Conservation (phyloP, 2,329 filamentous ascomycete species). For the Penicillium sp. region DNA sequence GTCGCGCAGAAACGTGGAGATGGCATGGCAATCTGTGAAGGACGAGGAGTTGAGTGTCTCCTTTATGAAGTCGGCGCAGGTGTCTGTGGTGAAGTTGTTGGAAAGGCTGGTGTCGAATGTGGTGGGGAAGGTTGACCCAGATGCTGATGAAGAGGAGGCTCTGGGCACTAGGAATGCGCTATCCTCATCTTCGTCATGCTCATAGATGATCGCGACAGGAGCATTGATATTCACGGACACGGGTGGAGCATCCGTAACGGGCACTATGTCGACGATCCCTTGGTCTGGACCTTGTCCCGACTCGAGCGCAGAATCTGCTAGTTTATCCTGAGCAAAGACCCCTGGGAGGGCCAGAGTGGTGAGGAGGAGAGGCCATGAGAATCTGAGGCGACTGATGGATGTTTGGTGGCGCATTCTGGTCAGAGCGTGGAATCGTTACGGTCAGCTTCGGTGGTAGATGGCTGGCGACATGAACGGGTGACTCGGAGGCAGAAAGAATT, state of each 20-base stretch:
- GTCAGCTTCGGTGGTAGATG: slow-evolving; percentile 9
- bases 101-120: slow-evolving; percentile 71
- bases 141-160: slow-evolving; percentile 17
- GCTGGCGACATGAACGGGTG: slow-evolving; percentile 11
- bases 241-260: slow-evolving; percentile 11
- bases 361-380: background rate
- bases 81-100: slow-evolving; percentile 63
- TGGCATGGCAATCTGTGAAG: slow-evolving; percentile 76
- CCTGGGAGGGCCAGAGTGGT: slow-evolving; percentile 5
- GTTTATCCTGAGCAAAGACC: slow-evolving; percentile 1
- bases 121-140: slow-evolving; percentile 54
- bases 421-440: slow-evolving; percentile 12
- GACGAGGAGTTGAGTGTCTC: slow-evolving; percentile 67
- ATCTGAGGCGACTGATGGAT: background rate
- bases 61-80: slow-evolving; percentile 64
- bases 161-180: background rate
- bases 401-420: slow-evolving; percentile 13
- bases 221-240: slow-evolving; percentile 6
- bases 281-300: slow-evolving; percentile 6
- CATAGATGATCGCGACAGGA: slow-evolving; percentile 2
- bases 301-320: slow-evolving; percentile 5
- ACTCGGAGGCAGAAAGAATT: slow-evolving; percentile 4
- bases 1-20: slow-evolving; percentile 84
- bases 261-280: slow-evolving; percentile 15
- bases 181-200: background rate